Percentiles rank a stretch among this genome's conserved stretches.
Conservation (phyloP, 2,329 filamentous ascomycete genomes). For the Penicillium frequentans region DNA sequence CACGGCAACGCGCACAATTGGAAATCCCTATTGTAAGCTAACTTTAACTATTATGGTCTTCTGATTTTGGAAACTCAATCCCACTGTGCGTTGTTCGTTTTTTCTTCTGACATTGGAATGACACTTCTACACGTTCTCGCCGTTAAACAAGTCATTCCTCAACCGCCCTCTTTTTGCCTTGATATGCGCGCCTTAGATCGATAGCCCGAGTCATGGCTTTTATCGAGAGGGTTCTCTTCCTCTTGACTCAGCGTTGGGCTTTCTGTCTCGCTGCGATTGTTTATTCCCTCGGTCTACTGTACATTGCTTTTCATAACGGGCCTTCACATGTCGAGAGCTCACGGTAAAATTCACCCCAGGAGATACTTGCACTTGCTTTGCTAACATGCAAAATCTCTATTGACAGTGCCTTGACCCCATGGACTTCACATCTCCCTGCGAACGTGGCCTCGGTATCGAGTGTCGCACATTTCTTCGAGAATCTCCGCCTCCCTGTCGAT, state of each 20-base stretch:
- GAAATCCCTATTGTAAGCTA: neutral
- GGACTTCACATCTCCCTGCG: neutral
- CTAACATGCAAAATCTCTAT: neutral
- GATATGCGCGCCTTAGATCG: neutral
- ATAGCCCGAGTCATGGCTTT: neutral
- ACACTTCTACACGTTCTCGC: neutral
- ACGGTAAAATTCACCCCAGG: neutral
- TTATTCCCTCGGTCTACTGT: neutral
- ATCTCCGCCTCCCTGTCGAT: slow-evolving; percentile 3
- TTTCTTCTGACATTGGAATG: neutral
- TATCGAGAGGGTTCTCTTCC: neutral
- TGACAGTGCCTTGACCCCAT: neutral
- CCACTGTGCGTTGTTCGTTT: neutral
- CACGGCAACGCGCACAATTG: neutral
- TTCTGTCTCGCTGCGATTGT: neutral
- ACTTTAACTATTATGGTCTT: neutral
- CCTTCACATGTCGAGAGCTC: neutral
- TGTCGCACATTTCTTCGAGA: neutral
- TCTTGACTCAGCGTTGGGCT: neutral
- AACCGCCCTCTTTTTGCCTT: no score
- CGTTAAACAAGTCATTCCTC: neutral
- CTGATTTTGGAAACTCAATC: neutral
- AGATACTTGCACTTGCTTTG: neutral
- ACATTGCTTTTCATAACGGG: neutral
- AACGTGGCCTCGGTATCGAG: neutral